Base-by-base conservation (phyloP, 495 filamentous ascomycete genomes). In the Trichoderma asperelloides region DNA sequence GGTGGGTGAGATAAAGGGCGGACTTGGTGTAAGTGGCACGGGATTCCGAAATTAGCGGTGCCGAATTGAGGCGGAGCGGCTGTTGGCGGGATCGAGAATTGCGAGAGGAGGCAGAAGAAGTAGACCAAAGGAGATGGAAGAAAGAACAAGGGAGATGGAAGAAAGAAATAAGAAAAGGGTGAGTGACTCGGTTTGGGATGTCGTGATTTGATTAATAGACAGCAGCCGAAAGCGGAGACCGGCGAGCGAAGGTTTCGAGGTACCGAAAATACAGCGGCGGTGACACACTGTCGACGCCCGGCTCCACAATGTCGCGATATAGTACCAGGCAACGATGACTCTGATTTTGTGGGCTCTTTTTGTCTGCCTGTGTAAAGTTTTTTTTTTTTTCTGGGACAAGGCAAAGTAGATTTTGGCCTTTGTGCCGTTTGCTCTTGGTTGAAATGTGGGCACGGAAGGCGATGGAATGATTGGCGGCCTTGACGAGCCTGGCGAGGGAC, bases 251-350 rank as follows among this genome's bases (percentile, higher is more conserved):
- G n/a, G 55, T 27, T 60, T 28, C 23, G 16, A 60, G 55, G 49
- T 60, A 60, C 55, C 55, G 55, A 30, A n/a, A n/a, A 47, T 5
- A 47, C 15, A 47, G 43, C 43, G 43, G n/a, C 16, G 55, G 55
- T 60, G 55, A 60, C 55, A 60, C 55, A 28, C 55, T 60, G 55
- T 60, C 55, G 55, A 60, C 55, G 55, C 55, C 55, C 16, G 55
- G 55, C 55, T 60, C 55, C 55, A 60, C 55, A 60, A 60, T 60
- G 55, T 60, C 55, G 55, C 55, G 55, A 60, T 60, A 18, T 37
- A 37, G 5, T 37, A 7, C 23, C 55, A 60, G 55, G 55, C 25
- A 60, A 30, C 55, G 55, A 60, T 60, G 55, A 60, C 25, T 60
- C 55, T 60, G 25, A 16, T 60, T 60, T 60, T 60, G 55, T 60